A percentile compares a stretch with the other conserved stretches of the same genome.
These are phyloP conservation scores for Xylaria palmicola DNA, from an alignment of 495 filamentous ascomycete genomes.

Conservation along the genomic window DNA sequence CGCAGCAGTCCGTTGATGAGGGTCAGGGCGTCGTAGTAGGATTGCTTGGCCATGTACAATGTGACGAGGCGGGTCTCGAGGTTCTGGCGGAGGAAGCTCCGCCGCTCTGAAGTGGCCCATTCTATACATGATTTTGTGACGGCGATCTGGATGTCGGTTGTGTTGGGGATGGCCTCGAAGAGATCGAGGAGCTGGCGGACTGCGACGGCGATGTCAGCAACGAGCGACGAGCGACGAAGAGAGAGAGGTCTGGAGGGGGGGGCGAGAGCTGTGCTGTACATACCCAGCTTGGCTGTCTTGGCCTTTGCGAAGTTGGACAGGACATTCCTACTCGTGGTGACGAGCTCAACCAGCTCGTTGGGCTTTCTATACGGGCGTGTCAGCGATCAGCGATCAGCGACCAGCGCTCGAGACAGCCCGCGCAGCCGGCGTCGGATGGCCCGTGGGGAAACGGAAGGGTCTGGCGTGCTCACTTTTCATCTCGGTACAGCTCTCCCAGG, in stretches of 20 bases:
- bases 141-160: conserved; percentile 84
- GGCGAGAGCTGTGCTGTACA: too few relatives aligned
- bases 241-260: neutral
- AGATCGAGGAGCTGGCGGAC: conserved; percentile 97
- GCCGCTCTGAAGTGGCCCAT: conserved; percentile 91
- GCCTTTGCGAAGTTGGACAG: conserved; percentile 96
- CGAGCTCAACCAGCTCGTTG: conserved; percentile 84
- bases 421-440: neutral
- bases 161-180: conserved; percentile 89
- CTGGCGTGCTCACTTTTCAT: conserved; percentile 61
- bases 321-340: conserved; percentile 83
- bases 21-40: conserved; percentile 93
- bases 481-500: conserved; percentile 87
- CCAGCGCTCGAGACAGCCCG: neutral
- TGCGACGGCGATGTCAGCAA: conserved; percentile 34
- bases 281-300: conserved; percentile 98
- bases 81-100: conserved; percentile 94
- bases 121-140: conserved; percentile 98
- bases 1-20: conserved; percentile 93
- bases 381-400: too few relatives aligned
- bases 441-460: neutral
- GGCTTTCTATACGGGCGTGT: conserved; percentile 54
- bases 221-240: neutral
- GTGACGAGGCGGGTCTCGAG: conserved; percentile 93
- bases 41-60: conserved; percentile 92